Conservation (phyloP, 2,329 filamentous ascomycete genomes). For the Curvularia sp. region DNA sequence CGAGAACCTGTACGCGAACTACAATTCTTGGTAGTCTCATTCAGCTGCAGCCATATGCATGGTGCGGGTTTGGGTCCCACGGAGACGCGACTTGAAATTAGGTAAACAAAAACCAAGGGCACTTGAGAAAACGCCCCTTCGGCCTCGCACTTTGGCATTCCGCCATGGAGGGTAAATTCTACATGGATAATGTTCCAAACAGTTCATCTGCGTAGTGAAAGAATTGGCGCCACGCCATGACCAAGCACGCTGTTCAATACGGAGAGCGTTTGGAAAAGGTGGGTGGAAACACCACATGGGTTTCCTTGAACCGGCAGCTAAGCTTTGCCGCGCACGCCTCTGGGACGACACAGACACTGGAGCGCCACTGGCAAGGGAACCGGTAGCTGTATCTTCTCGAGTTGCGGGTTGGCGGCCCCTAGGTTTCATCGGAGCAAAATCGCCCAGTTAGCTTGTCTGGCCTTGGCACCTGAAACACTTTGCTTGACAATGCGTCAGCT, state of each 20-base stretch:
- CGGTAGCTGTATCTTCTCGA: constrained; percentile 13
- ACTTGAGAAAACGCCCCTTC: neutral
- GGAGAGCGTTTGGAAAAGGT: constrained; percentile 14
- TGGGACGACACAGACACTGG: constrained; percentile 29
- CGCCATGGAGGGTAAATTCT: constrained; percentile 17
- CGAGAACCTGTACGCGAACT: neutral
- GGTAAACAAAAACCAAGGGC: neutral
- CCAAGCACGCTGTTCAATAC: constrained; percentile 12
- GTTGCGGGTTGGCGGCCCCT: constrained; percentile 19
- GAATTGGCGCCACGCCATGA: constrained; percentile 13
- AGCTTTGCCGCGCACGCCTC: constrained; percentile 39
- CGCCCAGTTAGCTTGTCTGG: constrained; percentile 24
- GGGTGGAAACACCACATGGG: constrained; percentile 4
- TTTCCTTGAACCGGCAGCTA: constrained; percentile 24
- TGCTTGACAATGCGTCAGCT: constrained; percentile 29
- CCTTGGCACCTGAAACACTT: constrained; percentile 39
- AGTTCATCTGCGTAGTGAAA: constrained; percentile 12
- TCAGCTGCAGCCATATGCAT: neutral
- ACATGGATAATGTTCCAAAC: constrained; percentile 4
- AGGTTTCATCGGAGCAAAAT: constrained; percentile 30
- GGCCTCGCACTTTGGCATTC: neutral
- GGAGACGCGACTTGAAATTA: neutral
- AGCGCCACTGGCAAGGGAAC: constrained; percentile 6
- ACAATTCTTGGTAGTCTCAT: neutral
- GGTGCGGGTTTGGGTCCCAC: constrained; percentile 1